Conservation (phyloP, 768 basidiomycete genomes). For the Candolleomyces eurysporus region DNA sequence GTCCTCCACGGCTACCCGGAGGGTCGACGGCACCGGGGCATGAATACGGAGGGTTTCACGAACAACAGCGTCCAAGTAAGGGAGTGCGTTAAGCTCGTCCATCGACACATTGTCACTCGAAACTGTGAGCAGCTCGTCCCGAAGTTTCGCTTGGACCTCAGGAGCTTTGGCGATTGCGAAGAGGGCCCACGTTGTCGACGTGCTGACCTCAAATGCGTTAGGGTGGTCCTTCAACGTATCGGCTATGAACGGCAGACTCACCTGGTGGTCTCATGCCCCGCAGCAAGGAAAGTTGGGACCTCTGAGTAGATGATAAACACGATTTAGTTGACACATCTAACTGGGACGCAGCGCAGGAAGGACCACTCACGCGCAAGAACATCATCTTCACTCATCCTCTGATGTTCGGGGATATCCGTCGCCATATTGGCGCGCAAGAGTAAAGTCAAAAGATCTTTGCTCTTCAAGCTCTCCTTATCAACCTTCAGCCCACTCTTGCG, state of each 20-base stretch:
- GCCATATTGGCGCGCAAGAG: slow-evolving; percentile 66
- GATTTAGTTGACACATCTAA: background rate
- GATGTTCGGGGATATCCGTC: slow-evolving; percentile 51
- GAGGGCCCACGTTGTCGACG: slow-evolving; percentile 55
- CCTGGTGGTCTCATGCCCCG: slow-evolving; percentile 57
- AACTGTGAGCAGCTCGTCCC: slow-evolving; percentile 52
- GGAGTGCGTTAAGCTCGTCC: slow-evolving; percentile 62
- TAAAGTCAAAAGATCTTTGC: slow-evolving; percentile 58
- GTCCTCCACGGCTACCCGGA: slow-evolving; percentile 45
- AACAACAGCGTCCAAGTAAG: slow-evolving; percentile 65
- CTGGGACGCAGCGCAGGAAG: background rate
- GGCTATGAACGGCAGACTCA: background rate
- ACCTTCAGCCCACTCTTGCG: slow-evolving; percentile 24
- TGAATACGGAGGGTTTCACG: slow-evolving; percentile 59
- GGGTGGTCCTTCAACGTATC: background rate
- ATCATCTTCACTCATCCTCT: slow-evolving; percentile 60
- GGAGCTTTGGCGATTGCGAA: slow-evolving; percentile 50
- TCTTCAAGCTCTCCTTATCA: slow-evolving; percentile 28
- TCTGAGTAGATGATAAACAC: slow-evolving; percentile 30
- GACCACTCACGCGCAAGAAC: slow-evolving; percentile 48
- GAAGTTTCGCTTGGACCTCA: slow-evolving; percentile 50
- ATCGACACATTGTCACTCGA: slow-evolving; percentile 58
- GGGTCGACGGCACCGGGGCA: slow-evolving; percentile 44
- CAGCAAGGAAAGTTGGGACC: slow-evolving; percentile 59
- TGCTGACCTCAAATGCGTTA: slow-evolving; percentile 20